These are phyloP conservation scores for Calonectria pseudoreteaudii DNA, from an alignment of 2,329 filamentous ascomycete genomes.

Conservation along the genomic window DNA sequence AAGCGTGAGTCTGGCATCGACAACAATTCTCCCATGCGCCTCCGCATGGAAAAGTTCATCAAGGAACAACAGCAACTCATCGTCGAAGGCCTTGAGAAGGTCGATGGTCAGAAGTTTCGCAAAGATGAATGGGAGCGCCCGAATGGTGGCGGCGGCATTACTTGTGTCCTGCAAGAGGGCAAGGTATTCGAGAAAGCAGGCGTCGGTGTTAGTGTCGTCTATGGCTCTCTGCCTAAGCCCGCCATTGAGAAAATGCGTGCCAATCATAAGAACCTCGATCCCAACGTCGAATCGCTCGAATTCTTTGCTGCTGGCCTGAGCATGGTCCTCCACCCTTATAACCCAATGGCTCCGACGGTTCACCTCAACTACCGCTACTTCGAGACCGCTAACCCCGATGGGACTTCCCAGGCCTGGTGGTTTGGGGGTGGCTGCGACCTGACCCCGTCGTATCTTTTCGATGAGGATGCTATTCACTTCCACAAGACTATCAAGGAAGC, in stretches of 20 bases:
- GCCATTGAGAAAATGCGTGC: conserved; percentile 94
- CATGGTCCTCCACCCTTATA: conserved; percentile 91
- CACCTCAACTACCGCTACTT: conserved; percentile 99
- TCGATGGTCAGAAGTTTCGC: conserved; percentile 86
- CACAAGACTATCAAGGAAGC: conserved; percentile 92
- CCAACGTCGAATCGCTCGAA: conserved; percentile 83
- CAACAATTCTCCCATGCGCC: conserved; percentile 89
- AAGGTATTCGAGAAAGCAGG: conserved; percentile 98
- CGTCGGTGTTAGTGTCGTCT: conserved; percentile 94
- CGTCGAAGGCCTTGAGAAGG: conserved; percentile 81
- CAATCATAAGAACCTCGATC: conserved; percentile 90
- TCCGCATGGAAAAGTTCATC: conserved; percentile 97
- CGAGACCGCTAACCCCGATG: conserved; percentile 89
- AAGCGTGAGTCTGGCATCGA: conserved; percentile 79
- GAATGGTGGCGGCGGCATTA: conserved; percentile 92
- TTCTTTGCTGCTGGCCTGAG: conserved; percentile 97
- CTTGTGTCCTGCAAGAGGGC: conserved; percentile 94
- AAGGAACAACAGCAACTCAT: conserved; percentile 93
- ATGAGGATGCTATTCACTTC: conserved; percentile 97
- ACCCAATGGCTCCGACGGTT: conserved; percentile 97
- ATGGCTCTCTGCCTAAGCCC: conserved; percentile 86
- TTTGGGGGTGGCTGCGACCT: conserved; percentile 96
- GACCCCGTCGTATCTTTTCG: conserved; percentile 93
- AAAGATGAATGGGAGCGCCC: conserved; percentile 89
- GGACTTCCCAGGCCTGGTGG: conserved; percentile 92